phyloP scores from a whole-genome alignment of 2,329 filamentous ascomycete species.

The Blumeria graminis region DNA sequence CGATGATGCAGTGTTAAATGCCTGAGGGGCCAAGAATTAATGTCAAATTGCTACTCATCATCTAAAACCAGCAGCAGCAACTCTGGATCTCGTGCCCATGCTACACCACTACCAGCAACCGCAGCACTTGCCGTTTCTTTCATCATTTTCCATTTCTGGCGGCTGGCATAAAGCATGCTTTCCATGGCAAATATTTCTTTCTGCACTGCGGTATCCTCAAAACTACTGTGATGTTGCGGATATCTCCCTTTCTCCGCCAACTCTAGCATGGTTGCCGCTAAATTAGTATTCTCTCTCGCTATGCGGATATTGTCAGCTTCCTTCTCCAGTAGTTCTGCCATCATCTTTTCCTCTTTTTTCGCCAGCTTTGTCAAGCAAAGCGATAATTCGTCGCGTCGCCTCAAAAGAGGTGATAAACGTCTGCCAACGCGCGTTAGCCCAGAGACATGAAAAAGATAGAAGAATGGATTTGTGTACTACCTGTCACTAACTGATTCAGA shows the following conservation, averaged over 20 bases:
- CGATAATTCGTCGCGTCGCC: constrained; percentile 42
- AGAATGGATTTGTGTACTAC: background rate
- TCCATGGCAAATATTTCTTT: constrained; percentile 34
- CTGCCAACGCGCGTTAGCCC: constrained; percentile 1
- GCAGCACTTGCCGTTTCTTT: constrained; percentile 60
- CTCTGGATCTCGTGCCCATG: constrained; percentile 50
- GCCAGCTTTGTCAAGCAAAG: constrained; percentile 36
- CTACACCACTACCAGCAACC: constrained; percentile 57
- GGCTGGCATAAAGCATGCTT: constrained; percentile 32
- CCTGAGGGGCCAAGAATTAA: too few relatives aligned
- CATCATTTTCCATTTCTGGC: constrained; percentile 46
- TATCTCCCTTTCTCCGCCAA: constrained; percentile 31
- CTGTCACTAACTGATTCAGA: constrained; percentile 25
- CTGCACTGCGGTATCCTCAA: constrained; percentile 26
- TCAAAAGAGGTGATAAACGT: constrained; percentile 35
- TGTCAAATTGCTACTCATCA: constrained; percentile 18
- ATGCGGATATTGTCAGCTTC: constrained; percentile 33
- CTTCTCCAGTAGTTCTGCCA: constrained; percentile 27
- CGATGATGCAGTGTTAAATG: too few relatives aligned
- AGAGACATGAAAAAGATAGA: background rate
- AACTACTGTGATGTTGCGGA: constrained; percentile 26
- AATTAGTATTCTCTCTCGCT: constrained; percentile 33
- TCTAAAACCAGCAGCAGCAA: constrained; percentile 52
- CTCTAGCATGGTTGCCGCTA: constrained; percentile 36
- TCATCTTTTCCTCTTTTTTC: constrained; percentile 24